phyloP scores from a whole-genome alignment of 176 grass and related monocot species.

The Phyllostachys edulis region DNA sequence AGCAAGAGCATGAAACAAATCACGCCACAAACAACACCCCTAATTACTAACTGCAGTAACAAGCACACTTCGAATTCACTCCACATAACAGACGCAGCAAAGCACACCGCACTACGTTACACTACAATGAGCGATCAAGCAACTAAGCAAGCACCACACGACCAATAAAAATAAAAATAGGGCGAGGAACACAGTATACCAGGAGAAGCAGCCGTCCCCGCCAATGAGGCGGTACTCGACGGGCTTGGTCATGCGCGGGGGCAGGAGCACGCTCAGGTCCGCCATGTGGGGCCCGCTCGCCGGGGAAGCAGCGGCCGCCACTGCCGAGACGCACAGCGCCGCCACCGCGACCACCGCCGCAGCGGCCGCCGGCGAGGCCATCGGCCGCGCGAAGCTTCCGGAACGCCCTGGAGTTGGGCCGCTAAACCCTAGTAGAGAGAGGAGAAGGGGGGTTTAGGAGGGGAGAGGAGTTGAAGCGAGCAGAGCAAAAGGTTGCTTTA shows the following conservation, averaged over 20 bases:
- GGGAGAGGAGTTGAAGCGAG: not conserved
- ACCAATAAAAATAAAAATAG: too few relatives aligned
- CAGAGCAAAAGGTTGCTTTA: not conserved
- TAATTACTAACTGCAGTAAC: not conserved
- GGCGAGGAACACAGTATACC: slow-evolving; percentile 41
- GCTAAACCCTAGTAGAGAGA: slow-evolving; percentile 73
- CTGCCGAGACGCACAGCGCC: slow-evolving; percentile 15
- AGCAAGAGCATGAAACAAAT: not conserved
- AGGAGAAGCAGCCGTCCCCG: slow-evolving; percentile 82
- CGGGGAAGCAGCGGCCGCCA: not conserved
- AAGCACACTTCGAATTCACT: not conserved
- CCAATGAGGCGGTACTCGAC: slow-evolving; percentile 81
- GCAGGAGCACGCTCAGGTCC: slow-evolving; percentile 90
- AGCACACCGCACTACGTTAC: not conserved
- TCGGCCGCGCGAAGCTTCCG: slow-evolving; percentile 26
- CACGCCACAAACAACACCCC: not conserved
- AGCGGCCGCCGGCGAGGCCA: slow-evolving; percentile 24
- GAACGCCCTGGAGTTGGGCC: not conserved
- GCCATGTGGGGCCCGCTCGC: slow-evolving; percentile 71
- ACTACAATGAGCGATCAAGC: slow-evolving; percentile 7
- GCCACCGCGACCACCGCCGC: slow-evolving; percentile 22
- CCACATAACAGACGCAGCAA: not conserved
- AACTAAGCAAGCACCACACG: not conserved
- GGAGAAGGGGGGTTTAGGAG: slow-evolving; percentile 22
- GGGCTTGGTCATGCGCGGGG: slow-evolving; percentile 74